phyloP scores from a whole-genome alignment of 1,284 basidiomycete species.

The Moesziomyces antarcticus region DNA sequence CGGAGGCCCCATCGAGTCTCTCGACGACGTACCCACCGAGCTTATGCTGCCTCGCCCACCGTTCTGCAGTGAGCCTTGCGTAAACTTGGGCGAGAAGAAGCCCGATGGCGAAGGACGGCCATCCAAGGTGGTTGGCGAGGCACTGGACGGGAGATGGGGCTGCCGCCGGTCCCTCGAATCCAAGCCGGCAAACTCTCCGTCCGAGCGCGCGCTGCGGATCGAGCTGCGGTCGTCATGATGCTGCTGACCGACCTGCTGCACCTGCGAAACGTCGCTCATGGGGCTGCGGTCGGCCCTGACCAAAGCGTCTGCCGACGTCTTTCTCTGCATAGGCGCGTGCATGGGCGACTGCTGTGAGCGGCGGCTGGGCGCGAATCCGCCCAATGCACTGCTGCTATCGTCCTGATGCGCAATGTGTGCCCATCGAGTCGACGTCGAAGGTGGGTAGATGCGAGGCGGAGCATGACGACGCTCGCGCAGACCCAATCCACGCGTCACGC shows the following conservation, averaged over 20 bases:
- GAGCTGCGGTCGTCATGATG: conserved; percentile 7
- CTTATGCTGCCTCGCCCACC: conserved; percentile 2
- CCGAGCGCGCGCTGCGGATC: conserved; percentile 9
- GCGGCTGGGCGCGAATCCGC: conserved; percentile 6
- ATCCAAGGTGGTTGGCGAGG: background rate
- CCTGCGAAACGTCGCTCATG: conserved; percentile 20
- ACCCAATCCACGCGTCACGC: conserved; percentile 18
- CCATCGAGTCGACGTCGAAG: conserved; percentile 43
- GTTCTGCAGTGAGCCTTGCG: background rate
- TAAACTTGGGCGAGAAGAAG: conserved; percentile 7
- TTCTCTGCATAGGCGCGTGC: conserved; percentile 19
- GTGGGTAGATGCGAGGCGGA: conserved; percentile 57
- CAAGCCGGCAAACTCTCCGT: conserved; percentile 3
- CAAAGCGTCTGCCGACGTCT: conserved; percentile 35
- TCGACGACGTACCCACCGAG: conserved; percentile 8
- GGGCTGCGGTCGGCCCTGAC: conserved; percentile 28
- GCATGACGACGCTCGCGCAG: conserved; percentile 50
- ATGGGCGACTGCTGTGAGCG: conserved; percentile 20
- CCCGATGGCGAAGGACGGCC: conserved; percentile 2
- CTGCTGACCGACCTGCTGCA: background rate
- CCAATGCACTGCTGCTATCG: conserved; percentile 12
- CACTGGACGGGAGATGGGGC: background rate
- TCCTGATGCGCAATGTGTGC: conserved; percentile 29
- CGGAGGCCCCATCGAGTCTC: conserved; percentile 39
- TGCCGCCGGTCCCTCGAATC: background rate